phyloP scores from a whole-genome alignment of 2,329 filamentous ascomycete genomes.

The Xenosphaeropsis pyriputrescens region DNA sequence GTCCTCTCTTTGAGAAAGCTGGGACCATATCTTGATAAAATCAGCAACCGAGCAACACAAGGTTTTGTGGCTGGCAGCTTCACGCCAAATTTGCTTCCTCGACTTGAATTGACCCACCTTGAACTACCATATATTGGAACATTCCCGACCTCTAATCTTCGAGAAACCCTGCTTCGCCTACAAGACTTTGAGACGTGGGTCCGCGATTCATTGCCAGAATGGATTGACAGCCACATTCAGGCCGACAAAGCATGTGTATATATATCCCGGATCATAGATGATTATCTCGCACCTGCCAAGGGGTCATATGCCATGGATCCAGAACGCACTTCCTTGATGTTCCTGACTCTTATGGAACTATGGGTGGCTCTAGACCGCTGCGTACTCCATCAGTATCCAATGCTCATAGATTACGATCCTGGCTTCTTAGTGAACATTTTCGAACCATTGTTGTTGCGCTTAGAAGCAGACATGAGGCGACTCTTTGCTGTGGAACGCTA shows the following conservation, averaged over 20 bases:
- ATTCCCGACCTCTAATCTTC: neutral
- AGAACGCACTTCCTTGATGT: constrained; percentile 32
- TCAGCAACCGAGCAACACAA: neutral
- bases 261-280: constrained; percentile 8
- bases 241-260: neutral
- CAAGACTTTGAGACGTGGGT: neutral
- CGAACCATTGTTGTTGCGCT: constrained; percentile 27
- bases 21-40: neutral
- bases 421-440: constrained; percentile 23
- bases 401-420: constrained; percentile 29
- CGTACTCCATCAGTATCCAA: constrained; percentile 19
- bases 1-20: neutral
- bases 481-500: constrained; percentile 30
- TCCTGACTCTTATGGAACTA: constrained; percentile 36
- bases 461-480: constrained; percentile 25
- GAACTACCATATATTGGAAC: neutral
- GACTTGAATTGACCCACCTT: neutral
- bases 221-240: neutral
- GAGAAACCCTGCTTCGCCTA: neutral
- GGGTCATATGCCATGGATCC: constrained; percentile 24
- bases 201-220: neutral
- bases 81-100: neutral
- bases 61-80: neutral
- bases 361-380: constrained; percentile 39
- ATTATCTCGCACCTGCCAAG: constrained; percentile 17